Base-by-base conservation (phyloP, 2,329 filamentous ascomycete species). In the Ceratocystis cacaofunesta region DNA sequence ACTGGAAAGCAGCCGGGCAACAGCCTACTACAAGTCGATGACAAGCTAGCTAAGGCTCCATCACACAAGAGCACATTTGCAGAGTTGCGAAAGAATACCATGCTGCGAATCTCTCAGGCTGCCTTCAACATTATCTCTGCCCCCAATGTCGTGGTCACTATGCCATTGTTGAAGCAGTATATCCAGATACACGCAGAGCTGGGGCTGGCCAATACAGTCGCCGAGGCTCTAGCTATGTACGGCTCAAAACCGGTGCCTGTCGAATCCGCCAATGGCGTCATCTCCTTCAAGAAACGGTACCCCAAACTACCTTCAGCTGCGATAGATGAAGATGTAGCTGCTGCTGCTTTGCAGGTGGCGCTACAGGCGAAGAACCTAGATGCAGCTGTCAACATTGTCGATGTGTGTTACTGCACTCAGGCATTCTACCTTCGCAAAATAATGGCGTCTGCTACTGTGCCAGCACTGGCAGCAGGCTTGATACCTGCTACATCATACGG, bases 171-270 rank as follows among this genome's bases (percentile, higher is more conserved):
- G 48, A 78, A 82, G 66, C 75, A 82, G 70, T 97, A 96, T 74
- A 85, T 95, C 68, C 79, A 83, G 46, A 84, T 90, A 57, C 90
- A 96, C 73, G 80, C 85, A 32, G 80, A 85, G 10, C 82, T 97
- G 55, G 82, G 85, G 68, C 85, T 82, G 66, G 86, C 90, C 2
- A 84, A 89, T 69, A 85, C 88, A 57, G 83, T 97, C 68, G 90
- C 92, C 5, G 82, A 86, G 67, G 84, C 91, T 52, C 87, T 99
- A 72, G 78, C 85, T 65, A 80, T 96, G 64, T 97, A 92, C 73
- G 89, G 90, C 61, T 83, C 84, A 70, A 99, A 97, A 75, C 87
- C 89, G 8, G 78, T 85, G 68, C 88, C 91, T 1, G 76, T 80
- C 30, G 55, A 66, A 15, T 57, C 62, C 22, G 65, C 65, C 15